A percentile compares a stretch with the other conserved stretches of the same genome.
Evolutionary conservation across 2,329 filamentous ascomycete species (phyloP).

Genomic region (Aspergillus hortae): DNA sequence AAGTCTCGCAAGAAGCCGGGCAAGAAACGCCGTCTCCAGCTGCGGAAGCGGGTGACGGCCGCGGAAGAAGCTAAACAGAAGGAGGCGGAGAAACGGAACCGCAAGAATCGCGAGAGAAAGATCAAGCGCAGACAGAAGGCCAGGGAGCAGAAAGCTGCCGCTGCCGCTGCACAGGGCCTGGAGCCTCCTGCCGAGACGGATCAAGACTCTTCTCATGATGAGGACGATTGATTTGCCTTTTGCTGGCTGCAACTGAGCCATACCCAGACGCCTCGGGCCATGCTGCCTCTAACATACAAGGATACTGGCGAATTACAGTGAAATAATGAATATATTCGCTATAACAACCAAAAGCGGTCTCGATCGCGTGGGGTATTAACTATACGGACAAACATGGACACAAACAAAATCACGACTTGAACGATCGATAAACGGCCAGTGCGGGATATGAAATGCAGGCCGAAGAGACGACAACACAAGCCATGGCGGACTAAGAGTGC

Average conservation of each 20-base stretch:
- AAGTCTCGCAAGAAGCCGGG: conserved; percentile 39
- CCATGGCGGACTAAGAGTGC: not conserved
- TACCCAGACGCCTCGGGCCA: not conserved
- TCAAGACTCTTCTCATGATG: conserved; percentile 14
- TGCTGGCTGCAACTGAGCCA: not conserved
- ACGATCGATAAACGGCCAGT: conserved; percentile 10
- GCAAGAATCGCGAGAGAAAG: conserved; percentile 38
- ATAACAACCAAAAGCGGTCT: not conserved
- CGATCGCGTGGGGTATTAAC: conserved; percentile 15
- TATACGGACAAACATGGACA: not conserved
- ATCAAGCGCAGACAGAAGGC: conserved; percentile 37
- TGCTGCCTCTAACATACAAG: too few species aligned
- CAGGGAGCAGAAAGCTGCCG: conserved; percentile 32
- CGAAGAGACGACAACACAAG: conserved; percentile 1
- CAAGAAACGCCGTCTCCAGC: conserved; percentile 40
- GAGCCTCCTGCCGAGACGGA: conserved; percentile 14
- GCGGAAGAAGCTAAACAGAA: conserved; percentile 29
- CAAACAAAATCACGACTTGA: not conserved
- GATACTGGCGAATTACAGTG: too few species aligned
- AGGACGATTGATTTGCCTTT: conserved; percentile 6
- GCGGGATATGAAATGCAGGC: conserved; percentile 14
- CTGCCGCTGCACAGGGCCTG: conserved; percentile 15
- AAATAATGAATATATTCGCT: not conserved
- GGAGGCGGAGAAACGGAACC: conserved; percentile 37
- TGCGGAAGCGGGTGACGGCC: conserved; percentile 32